Evolutionary conservation across 2,329 filamentous ascomycete species (phyloP), one percentile per base, ranked within the genome.

Genomic region (Pezicula carpinea): DNA sequence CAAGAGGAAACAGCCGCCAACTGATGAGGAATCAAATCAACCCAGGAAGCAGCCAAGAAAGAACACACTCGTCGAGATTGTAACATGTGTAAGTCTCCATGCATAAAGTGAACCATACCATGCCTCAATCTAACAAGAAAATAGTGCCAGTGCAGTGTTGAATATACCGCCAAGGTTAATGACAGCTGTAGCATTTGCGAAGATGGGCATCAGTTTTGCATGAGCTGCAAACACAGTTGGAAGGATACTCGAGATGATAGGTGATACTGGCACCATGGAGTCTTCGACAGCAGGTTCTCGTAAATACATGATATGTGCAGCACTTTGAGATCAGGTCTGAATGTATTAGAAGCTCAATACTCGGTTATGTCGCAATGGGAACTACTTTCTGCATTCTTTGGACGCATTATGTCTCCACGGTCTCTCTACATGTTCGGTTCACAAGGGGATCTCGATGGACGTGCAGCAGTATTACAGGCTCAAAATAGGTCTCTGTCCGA

Each of bases 71-170:
- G n/a, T 23, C 14, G 26, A 23, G 11, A 14, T 13, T 13, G 13
- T 40, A 13, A 15, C n/a, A 21, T 59, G 56, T 48, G 52, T 58
- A 56, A 55, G 55, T 40, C 14, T n/a, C 22, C 34, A 35, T 17
- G 2, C 22, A 18, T 23, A 15, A 10, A 33, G 22, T 44, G n/a
- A 11, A 34, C 22, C 23, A 26, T 6, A n/a, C 23, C 21, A 23
- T n/a, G 18, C 4, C 13, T 13, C 8, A 15, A 22, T 23, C 32
- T 10, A 15, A 31, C 14, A 15, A n/a, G 32, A 39, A n/a, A 15
- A 50, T 26, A 39, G 41, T 43, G 41, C 6, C 22, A 35, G 19
- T 33, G 15, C 18, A 13, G 13, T 2, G 19, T 21, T 8, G 15
- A 18, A n/a, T 17, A 43, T 34, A 19, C 18, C 14, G n/a, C 15